A percentile compares a stretch with the other conserved stretches of the same genome.
Conservation (phyloP, 768 basidiomycete genomes). For the Russula compacta region DNA sequence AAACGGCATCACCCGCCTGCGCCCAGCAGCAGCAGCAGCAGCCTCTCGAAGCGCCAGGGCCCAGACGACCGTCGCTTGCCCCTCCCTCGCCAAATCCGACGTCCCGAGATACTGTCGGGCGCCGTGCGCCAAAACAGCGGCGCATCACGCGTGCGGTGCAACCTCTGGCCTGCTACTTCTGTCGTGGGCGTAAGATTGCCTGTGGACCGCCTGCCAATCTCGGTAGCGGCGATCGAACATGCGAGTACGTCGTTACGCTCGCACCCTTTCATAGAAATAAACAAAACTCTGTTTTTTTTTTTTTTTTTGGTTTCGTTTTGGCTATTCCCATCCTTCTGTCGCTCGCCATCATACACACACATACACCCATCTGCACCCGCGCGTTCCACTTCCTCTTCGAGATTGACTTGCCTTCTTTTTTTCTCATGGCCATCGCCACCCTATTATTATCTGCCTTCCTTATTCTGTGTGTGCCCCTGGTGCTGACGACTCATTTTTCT, state of each 20-base stretch:
- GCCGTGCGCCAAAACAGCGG: conserved; percentile 15
- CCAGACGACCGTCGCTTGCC: neutral
- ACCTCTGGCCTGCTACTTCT: conserved; percentile 16
- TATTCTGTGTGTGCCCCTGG: neutral
- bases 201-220: conserved; percentile 6
- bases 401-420: neutral
- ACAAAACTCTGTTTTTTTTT: neutral
- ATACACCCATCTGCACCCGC: neutral
- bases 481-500: neutral
- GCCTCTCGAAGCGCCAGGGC: neutral
- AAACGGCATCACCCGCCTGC: neutral
- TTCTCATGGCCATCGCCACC: neutral
- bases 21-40: neutral
- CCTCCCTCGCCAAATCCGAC: neutral
- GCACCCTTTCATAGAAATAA: neutral
- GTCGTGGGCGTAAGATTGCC: conserved; percentile 16
- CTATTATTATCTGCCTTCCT: neutral
- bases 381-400: neutral
- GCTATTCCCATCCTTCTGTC: neutral
- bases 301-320: neutral
- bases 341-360: neutral
- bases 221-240: conserved; percentile 4
- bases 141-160: conserved; percentile 10
- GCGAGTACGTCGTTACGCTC: conserved; percentile 9
- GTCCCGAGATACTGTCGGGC: neutral